Conservation (phyloP, 306 rosid species). For the Calophaca sinica region DNA sequence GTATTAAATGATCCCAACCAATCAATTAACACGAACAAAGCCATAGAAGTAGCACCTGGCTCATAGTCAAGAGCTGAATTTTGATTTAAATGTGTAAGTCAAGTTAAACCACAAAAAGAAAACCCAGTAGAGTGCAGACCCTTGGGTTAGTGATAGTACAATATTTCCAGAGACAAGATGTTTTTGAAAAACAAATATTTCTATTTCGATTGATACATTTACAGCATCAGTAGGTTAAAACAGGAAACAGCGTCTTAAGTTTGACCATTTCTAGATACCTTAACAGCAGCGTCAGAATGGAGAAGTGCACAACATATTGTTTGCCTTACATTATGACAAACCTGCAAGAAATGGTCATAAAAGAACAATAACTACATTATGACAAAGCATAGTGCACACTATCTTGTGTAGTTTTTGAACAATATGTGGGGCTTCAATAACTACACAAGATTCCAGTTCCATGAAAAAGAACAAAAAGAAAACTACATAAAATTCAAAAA, state of each 20-base stretch:
- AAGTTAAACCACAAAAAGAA: neutral
- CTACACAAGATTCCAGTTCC: neutral
- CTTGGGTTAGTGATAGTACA: neutral
- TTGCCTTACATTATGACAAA: conserved; percentile 10
- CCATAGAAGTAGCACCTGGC: conserved; percentile 4
- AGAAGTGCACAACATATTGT: neutral
- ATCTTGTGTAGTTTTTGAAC: no score
- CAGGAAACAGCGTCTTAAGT: neutral
- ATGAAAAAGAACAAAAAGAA: neutral
- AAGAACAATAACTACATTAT: no score
- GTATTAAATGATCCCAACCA: conserved; percentile 9
- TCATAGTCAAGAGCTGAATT: neutral
- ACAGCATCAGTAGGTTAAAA: neutral
- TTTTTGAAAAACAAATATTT: neutral
- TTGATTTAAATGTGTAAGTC: conserved; percentile 5
- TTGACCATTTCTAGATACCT: neutral
- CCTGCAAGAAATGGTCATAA: neutral
- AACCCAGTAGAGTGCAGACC: neutral
- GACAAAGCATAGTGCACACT: no score
- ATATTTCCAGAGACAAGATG: neutral
- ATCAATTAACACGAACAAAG: neutral
- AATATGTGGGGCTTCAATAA: neutral
- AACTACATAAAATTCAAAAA: neutral
- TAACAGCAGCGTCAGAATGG: neutral
- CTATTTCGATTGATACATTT: neutral